phyloP scores from a whole-genome alignment of 768 basidiomycete species.

The Kwoniella mangroviensis region DNA sequence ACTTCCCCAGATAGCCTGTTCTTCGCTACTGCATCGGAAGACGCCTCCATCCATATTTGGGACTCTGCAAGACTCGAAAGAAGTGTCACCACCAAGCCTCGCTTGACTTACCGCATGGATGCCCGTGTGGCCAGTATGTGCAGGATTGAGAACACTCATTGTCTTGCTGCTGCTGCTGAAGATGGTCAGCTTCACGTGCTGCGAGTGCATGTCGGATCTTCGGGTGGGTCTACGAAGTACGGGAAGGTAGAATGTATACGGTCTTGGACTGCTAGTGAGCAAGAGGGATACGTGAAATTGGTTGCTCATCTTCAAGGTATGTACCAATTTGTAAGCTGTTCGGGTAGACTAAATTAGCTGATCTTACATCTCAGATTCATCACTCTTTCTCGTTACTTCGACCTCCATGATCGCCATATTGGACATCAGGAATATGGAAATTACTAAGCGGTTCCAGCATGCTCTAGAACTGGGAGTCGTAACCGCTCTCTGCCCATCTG shows the following conservation, averaged over 20 bases:
- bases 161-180: conserved; percentile 44
- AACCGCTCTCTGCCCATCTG: conserved; percentile 78
- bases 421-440: conserved; percentile 82
- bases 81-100: conserved; percentile 81
- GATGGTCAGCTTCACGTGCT: conserved; percentile 53
- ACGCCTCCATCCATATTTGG: conserved; percentile 61
- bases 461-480: conserved; percentile 86
- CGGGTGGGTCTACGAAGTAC: conserved; percentile 43
- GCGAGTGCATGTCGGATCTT: conserved; percentile 41
- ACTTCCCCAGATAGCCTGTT: conserved; percentile 93
- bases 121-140: conserved; percentile 73
- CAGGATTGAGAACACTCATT: conserved; percentile 69
- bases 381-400: conserved; percentile 82
- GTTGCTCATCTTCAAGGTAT: conserved; percentile 44
- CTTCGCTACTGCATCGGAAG: conserved; percentile 64
- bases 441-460: conserved; percentile 77
- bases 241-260: conserved; percentile 47
- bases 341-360: neutral
- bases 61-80: conserved; percentile 83
- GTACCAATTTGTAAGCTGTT: conserved; percentile 1
- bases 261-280: conserved; percentile 31
- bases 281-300: conserved; percentile 35
- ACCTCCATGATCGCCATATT: conserved; percentile 74
- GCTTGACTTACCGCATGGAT: conserved; percentile 63
- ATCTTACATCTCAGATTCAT: conserved; percentile 64